Evolutionary conservation across 164 flowering plant species (phyloP), one percentile per base, ranked within the genome.

Genomic region (Dillenia turbinata): DNA sequence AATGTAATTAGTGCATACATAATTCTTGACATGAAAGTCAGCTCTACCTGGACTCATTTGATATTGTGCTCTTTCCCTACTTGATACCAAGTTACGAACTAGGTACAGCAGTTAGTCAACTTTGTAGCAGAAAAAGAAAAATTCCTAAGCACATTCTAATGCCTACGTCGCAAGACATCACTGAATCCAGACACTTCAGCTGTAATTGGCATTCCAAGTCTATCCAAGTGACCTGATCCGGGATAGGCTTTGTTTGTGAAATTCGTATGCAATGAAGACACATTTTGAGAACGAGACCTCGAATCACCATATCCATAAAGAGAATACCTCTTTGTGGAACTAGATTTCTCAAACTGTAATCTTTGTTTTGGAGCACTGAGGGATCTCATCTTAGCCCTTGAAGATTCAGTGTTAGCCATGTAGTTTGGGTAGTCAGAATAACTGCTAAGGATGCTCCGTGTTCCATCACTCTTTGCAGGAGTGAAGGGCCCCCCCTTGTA

Each of bases 361-460:
- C 96, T 79, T 69, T 85, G 94, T 69, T 83, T 85, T 2, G 98
- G 96, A 0, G 96, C 91, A 59, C 96, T 92, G 51, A 80, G 89
- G 9, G 95, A 89, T 69, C 98, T 70, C 9, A 78, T 79, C 68
- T 85, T 92, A 6, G 95, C 95, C 48, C 77, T 72, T 0, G 80
- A 88, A 9, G 98, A 92, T 67, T 85, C 87, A 0, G 98, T 89
- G 75, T 85, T 79, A 0, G 91, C 69, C 98, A 92, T 92, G 80
- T 87, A 92, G 66, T 70, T 92, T 0, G 96, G 96, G 68, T 84
- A 67, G 51, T 81, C 79, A 0, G 79, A 26, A 63, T 80, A 83
- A 15, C 79, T 81, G 46, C 71, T 75, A 10, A 73, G 69, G 51
- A 49, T 66, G 56, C 87, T 83, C 69, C 75, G 71, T 0, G 90